Evolutionary conservation across 2,329 filamentous ascomycete species (phyloP), one percentile per base, ranked within the genome.

Genomic region (Calonectria leucothoes): DNA sequence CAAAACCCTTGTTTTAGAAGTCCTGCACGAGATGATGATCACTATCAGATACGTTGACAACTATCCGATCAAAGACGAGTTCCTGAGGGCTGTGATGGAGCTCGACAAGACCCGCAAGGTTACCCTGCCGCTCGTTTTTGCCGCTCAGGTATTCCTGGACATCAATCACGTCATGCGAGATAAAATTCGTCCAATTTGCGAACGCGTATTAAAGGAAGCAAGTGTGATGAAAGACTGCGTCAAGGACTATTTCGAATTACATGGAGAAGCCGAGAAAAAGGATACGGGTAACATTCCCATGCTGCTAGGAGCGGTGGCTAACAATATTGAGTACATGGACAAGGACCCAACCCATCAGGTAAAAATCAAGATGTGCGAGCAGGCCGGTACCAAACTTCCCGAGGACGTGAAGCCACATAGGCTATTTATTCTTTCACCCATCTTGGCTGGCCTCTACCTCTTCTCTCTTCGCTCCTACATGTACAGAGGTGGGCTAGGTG

Each of bases 131-230:
- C 78, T 85, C 11, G 78, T 83, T 1, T 88, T 87, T 70, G 84
- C 84, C 15, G 79, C 82, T 6, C 85, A 88, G 61, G 69, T 86
- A 15, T 85, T 84, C 69, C 82, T 88, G 6, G 86, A 88, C 52
- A 83, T 86, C 37, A 82, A 85, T 17, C 81, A 85, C 69, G 64
- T 73, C 3, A 76, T 86, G 2, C 72, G 83, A 15, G 70, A 14
- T 65, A 7, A 29, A 48, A 37, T 48, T 17, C 59, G 71, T 0
- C 79, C 49, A 71, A 12, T 64, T 23, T 55, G 27, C 17, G 51
- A 55, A 55, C 27, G 63, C 5, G 37, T 77, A 6, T 76, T 83
- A 0, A 51, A 78, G 7, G 31, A 66, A 49, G 3, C 23, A 6
- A 8, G 11, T 2, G 55, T 39, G 23, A 37, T 66, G 45, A n/a